Base-by-base conservation (phyloP, 441 rosid species). In the Breynia disticha region DNA sequence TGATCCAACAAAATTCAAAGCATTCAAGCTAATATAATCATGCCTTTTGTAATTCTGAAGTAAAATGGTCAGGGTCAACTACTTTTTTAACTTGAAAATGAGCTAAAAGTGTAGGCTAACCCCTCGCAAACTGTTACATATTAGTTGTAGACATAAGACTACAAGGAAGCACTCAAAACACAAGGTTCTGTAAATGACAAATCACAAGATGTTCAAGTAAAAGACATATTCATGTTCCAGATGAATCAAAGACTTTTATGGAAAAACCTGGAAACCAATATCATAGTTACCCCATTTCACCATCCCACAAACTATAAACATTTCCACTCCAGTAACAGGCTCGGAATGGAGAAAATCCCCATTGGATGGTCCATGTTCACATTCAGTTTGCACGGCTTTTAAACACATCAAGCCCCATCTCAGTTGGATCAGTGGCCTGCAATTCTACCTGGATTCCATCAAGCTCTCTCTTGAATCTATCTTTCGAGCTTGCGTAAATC, bases 381-480 rank as follows among this genome's bases (percentile, higher is more conserved):
- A 16, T 63, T 80, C 46, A 77, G 71, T 24, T 65, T 48, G 76
- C 82, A 46, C 86, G 80, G 74, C 86, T 75, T 54, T 45, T 74
- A 21, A 80, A 65, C 28, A 80, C 85, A 57, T 79, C 80, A 38
- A 79, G 78, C 41, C 72, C 85, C 73, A 77, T 79, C 73, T 77
- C 82, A n/a, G 78, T 74, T 15, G 84, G 79, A 76, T 79, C 84
- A 42, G 82, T 76, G 18, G 80, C 85, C 70, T 79, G 82, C 73
- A 79, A 68, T 59, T 79, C 79, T 18, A 79, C 67, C 66, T 79
- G 82, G 72, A 79, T 72, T 51, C 82, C 79, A 57, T 79, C 84
- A 37, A 76, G 76, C 59, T 76, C 81, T 53, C 81, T 67, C 77
- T 79, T 76, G 32, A 79, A 76, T 48, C 78, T 72, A 68, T 77